Evolutionary conservation across 352 stramenopile species (phyloP).

Genomic region (Albugo candida): DNA sequence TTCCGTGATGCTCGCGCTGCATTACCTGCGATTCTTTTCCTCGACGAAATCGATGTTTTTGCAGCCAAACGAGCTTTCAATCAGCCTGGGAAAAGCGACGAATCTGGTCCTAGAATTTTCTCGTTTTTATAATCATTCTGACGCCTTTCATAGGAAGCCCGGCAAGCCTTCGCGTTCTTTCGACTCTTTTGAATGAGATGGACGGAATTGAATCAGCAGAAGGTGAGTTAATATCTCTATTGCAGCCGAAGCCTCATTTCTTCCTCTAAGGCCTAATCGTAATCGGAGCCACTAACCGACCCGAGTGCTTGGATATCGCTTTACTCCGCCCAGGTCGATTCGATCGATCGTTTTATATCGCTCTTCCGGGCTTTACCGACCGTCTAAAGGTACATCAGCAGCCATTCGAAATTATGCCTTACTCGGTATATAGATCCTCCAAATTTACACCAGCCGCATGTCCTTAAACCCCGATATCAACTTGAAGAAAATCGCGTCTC

Average conservation of each 20-base stretch:
- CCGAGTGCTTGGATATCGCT: conserved; percentile 95
- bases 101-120: background rate
- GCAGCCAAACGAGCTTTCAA: conserved; percentile 65
- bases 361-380: conserved; percentile 50
- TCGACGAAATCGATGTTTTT: conserved; percentile 79
- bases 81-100: conserved; percentile 10
- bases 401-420: background rate
- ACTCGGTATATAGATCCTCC: conserved; percentile 26
- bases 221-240: conserved; percentile 14
- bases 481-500: conserved; percentile 22
- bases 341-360: conserved; percentile 91
- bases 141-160: too few species aligned
- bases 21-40: conserved; percentile 82
- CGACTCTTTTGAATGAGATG: conserved; percentile 96
- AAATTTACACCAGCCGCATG: conserved; percentile 54
- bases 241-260: background rate
- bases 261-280: conserved; percentile 69
- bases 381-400: conserved; percentile 5
- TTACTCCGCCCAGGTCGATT: conserved; percentile 91
- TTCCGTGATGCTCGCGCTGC: conserved; percentile 59
- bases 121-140: background rate
- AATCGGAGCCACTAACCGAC: conserved; percentile 94
- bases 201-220: conserved; percentile 90
- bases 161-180: conserved; percentile 76
- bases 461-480: conserved; percentile 43